Evolutionary conservation across 805 yeast genomes (phyloP).

Genomic region (Jamesozyma hellenica): DNA sequence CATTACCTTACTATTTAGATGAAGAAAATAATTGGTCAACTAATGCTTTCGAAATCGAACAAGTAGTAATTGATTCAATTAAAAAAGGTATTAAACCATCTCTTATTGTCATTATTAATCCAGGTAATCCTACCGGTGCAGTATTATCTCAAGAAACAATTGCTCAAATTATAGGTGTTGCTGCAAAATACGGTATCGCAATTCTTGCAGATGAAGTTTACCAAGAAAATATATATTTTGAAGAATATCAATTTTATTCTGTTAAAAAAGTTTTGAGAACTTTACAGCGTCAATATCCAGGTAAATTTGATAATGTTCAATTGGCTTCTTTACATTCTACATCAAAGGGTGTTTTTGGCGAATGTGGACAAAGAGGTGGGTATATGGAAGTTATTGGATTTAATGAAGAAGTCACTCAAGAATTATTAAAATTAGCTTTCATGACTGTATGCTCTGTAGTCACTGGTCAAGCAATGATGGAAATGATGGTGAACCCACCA

Average conservation of each 20-base stretch:
- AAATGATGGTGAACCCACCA: slow-evolving; percentile 93
- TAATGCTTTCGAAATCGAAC: slow-evolving; percentile 52
- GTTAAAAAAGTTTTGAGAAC: slow-evolving; percentile 68
- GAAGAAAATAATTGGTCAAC: slow-evolving; percentile 81
- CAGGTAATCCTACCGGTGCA: slow-evolving; percentile 97
- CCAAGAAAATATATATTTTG: slow-evolving; percentile 73
- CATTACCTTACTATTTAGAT: slow-evolving; percentile 76
- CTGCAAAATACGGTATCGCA: slow-evolving; percentile 76
- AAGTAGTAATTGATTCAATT: slow-evolving; percentile 39
- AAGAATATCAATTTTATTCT: slow-evolving; percentile 66
- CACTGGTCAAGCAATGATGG: slow-evolving; percentile 86
- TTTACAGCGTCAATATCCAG: slow-evolving; percentile 45
- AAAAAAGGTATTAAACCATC: slow-evolving; percentile 53
- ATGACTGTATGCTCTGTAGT: slow-evolving; percentile 90
- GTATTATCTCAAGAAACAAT: slow-evolving; percentile 58
- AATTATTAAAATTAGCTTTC: slow-evolving; percentile 78
- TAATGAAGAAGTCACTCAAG: slow-evolving; percentile 50
- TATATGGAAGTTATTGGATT: slow-evolving; percentile 91
- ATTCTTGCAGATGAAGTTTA: slow-evolving; percentile 96
- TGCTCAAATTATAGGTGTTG: slow-evolving; percentile 59
- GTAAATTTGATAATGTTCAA: slow-evolving; percentile 60
- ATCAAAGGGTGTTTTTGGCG: slow-evolving; percentile 94
- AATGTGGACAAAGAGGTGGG: slow-evolving; percentile 99
- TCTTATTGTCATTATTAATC: slow-evolving; percentile 85
- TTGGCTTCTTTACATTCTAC: slow-evolving; percentile 94